Evolutionary conservation across 306 rosid species (phyloP), one percentile per base, ranked within the genome.

Genomic region (Cyclanthera cordifolia): DNA sequence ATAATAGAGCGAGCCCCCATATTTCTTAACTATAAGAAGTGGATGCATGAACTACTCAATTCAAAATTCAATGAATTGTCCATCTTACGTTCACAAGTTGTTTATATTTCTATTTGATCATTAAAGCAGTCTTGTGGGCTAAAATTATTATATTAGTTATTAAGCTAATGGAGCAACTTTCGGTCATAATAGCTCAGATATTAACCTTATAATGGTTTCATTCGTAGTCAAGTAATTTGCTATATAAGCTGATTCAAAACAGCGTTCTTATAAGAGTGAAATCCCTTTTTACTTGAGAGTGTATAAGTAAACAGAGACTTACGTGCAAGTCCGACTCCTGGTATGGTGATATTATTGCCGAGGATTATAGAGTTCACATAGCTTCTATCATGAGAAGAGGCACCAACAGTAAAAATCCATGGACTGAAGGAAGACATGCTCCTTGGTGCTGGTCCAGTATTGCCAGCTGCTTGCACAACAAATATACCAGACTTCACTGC

Each of bases 371-470:
- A 88, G 86, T 94, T 94, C 72, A 85, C 74, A 64, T 94, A 94
- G 53, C 49, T 39, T 74, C 99, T 82, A 45, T 94, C 99, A 69
- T 94, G 99, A 72, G 99, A 78, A 55, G 95, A 80, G 7, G 99
- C 93, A 37, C 99, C 99, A 46, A 94, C 95, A 55, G 95, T 84
- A 80, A 75, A 77, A 60, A 94, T 94, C 99, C 99, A 94, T 3
- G 99, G 99, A 81, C 99, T 94, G 80, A 90, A 94, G 54, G 99
- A 94, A 56, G 86, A 86, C 88, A 90, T 82, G 82, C 99, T 94
- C 76, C 74, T 90, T 4, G 97, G 99, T 19, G 99, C 83, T 1
- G 99, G 99, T 70, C 99, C 99, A 16, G 96, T 94, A 74, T 94
- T 94, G 21, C 99, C 99, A 4, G 99, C 95, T 23, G 97, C 99